Percentiles rank a stretch among this genome's conserved stretches.
Conservation (phyloP, 176 grass and related monocot genomes). For the Luzula sylvatica region DNA sequence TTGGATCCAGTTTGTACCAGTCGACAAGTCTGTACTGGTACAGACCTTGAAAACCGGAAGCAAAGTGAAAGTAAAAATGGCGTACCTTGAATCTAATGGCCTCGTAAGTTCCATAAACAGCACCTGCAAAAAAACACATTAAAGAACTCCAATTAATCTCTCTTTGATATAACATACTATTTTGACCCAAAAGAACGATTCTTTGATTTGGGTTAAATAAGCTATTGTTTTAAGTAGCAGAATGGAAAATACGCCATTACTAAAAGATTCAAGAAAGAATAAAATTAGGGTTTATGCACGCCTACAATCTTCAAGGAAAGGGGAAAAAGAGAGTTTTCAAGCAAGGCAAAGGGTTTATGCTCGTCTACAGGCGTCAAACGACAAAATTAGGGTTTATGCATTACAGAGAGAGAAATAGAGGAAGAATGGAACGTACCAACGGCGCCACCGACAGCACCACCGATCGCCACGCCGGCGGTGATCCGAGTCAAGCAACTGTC, state of each 20-base stretch:
- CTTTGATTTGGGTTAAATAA: not conserved
- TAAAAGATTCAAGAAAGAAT: not conserved
- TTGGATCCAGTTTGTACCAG: not conserved
- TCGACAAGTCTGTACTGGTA: not conserved
- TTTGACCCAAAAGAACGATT: no score
- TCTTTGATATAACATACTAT: no score
- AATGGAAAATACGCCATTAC: no score
- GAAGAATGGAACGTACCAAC: slow-evolving; percentile 37
- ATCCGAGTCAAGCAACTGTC: slow-evolving; percentile 69
- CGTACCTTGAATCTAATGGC: slow-evolving; percentile 86
- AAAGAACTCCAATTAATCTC: not conserved
- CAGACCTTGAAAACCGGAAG: not conserved
- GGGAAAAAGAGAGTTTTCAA: no score
- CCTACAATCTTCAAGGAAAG: not conserved
- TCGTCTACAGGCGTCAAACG: not conserved
- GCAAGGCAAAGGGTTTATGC: not conserved
- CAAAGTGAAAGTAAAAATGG: not conserved
- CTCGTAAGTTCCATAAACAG: slow-evolving; percentile 85
- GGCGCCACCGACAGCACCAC: slow-evolving; percentile 72
- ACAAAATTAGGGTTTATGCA: slow-evolving; percentile 36
- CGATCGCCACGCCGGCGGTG: slow-evolving; percentile 55
- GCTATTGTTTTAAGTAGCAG: not conserved
- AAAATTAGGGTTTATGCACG: not conserved
- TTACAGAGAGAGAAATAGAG: not conserved
- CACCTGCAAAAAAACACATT: slow-evolving; percentile 36